Percentiles rank a stretch among this genome's conserved stretches.
phyloP scores from a whole-genome alignment of 2,329 filamentous ascomycete genomes.

The Venturia effusa region DNA sequence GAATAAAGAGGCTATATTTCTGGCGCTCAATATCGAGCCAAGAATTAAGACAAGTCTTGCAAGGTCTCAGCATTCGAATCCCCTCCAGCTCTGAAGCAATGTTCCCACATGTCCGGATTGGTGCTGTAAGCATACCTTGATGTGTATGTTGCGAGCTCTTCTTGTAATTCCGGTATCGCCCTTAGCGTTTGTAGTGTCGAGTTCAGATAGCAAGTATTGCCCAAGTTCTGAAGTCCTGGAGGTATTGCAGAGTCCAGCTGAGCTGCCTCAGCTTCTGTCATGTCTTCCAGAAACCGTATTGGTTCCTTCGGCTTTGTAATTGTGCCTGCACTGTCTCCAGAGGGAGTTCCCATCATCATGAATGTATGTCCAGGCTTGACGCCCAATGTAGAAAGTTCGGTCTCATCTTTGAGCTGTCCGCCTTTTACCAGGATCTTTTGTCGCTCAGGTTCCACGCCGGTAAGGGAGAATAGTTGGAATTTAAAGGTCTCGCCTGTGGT shows the following conservation, averaged over 20 bases:
- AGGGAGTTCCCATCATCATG: constrained; percentile 94
- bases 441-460: constrained; percentile 87
- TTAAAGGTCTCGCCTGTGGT: constrained; percentile 90
- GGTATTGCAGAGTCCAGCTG: constrained; percentile 74
- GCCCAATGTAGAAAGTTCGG: constrained; percentile 69
- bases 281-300: constrained; percentile 88
- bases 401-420: constrained; percentile 90
- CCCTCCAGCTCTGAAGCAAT: not conserved
- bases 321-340: constrained; percentile 42
- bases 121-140: constrained; percentile 26
- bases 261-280: constrained; percentile 89
- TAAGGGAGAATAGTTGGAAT: constrained; percentile 88
- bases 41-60: not conserved
- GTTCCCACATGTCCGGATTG: no score
- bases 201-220: constrained; percentile 98
- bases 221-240: constrained; percentile 79
- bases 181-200: constrained; percentile 88
- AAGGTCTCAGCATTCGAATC: not conserved
- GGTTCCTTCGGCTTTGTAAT: constrained; percentile 64
- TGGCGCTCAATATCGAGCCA: not conserved
- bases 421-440: constrained; percentile 95
- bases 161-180: constrained; percentile 80
- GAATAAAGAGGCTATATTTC: not conserved
- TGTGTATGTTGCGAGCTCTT: constrained; percentile 58
- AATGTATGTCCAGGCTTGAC: constrained; percentile 79